phyloP scores from a whole-genome alignment of 164 flowering plant species.

The Houttuynia cordata region DNA sequence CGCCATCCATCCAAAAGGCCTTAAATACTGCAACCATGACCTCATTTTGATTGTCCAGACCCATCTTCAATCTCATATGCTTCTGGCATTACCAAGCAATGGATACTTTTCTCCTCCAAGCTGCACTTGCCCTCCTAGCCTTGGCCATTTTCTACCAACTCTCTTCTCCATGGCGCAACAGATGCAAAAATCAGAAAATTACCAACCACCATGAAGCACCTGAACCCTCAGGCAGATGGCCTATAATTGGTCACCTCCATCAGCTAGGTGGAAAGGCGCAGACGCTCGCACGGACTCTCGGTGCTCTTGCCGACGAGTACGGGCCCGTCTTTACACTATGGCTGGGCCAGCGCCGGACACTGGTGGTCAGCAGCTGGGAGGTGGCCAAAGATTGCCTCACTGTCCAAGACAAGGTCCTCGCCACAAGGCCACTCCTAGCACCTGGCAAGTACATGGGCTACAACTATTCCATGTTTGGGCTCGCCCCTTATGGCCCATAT shows the following conservation, averaged over 20 bases:
- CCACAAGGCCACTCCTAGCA: conserved; percentile 3
- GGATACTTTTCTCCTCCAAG: too few species aligned
- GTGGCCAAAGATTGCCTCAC: conserved; percentile 17
- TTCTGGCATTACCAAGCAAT: too few species aligned
- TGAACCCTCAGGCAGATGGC: conserved; percentile 8
- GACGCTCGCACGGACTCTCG: not conserved
- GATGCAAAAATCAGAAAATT: not conserved
- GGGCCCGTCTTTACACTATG: conserved; percentile 11
- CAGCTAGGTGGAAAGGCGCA: not conserved
- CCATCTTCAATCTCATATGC: too few species aligned
- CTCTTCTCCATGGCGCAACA: too few species aligned
- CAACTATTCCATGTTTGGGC: conserved; percentile 2
- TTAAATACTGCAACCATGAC: too few species aligned
- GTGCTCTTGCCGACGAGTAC: conserved; percentile 11
- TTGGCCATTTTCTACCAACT: too few species aligned
- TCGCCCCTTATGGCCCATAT: conserved; percentile 8
- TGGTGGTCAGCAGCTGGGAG: conserved; percentile 12
- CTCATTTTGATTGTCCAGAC: too few species aligned
- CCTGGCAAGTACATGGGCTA: not conserved
- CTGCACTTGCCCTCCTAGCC: too few species aligned
- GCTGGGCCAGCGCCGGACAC: conserved; percentile 4
- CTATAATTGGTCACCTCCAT: conserved; percentile 16
- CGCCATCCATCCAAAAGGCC: too few species aligned
- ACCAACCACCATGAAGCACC: conserved; percentile 2
- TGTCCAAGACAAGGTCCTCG: conserved; percentile 7